Base-by-base conservation (phyloP, 192 early-diverging fungal species). In the Umbelopsis isabellina region DNA sequence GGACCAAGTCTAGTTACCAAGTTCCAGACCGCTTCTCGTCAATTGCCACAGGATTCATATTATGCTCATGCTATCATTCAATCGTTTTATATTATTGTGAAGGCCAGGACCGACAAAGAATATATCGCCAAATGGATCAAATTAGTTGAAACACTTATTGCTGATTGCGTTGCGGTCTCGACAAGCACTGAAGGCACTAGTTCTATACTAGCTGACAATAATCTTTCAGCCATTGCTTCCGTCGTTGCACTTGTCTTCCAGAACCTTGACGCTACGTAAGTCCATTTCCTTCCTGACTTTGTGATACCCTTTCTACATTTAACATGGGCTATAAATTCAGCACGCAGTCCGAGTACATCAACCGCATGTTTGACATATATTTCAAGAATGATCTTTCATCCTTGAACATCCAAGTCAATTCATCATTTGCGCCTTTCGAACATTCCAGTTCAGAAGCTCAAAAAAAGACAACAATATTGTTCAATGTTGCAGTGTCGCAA, bases 1-100 rank as follows among this genome's bases (percentile, higher is more conserved):
- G 68, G 84, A 1, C 75, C 76, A 10, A 68, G 76, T 27, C 73
- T 89, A 46, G 55, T 90, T 35, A 73, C 82, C 33, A 86, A 88
- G 67, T 78, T 91, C 15, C 80, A 86, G 35, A 65, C 66, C 44
- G 71, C 72, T 30, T 47, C 53, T 47, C n/a, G 18, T 46, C 33
- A 51, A 46, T 21, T 30, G n/a, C 51, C 70, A 64, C 70, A 79
- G 2, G 75, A 74, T 44, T 13, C 69, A n/a, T 49, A 70, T 1
- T 91, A 91, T 72, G 75, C 83, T 4, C 70, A 79, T 20, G 75
- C 77, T 9, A 71, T 91, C 15, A 70, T 88, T 15, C 55, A 66
- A 9, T 74, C 88, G 1, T 66, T 91, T 10, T 41, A 82, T 30
- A 69, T 68, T 27, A 50, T 87, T 16, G 48, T 87, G 6, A 67